phyloP scores from a whole-genome alignment of 768 basidiomycete species.

The button mushroom (Agaricus bisporus) region DNA sequence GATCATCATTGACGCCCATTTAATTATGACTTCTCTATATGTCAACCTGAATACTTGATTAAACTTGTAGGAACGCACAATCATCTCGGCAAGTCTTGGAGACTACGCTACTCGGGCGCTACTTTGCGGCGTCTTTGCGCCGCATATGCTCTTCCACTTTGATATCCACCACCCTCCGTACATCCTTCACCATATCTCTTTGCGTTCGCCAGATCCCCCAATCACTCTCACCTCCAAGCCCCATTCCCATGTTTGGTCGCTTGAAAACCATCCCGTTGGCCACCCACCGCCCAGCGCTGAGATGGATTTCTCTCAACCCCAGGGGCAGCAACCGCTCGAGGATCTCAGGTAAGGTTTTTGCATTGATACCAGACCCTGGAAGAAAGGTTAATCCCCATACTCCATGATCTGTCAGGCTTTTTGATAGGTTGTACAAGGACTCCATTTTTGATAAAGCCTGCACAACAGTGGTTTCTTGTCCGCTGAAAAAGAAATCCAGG shows the following conservation, averaged over 20 bases:
- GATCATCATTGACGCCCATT: background rate
- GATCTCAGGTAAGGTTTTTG: constrained; percentile 42
- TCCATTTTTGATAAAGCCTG: constrained; percentile 36
- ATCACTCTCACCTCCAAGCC: constrained; percentile 42
- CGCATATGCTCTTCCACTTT: constrained; percentile 20
- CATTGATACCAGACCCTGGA: constrained; percentile 73
- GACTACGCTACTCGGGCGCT: background rate
- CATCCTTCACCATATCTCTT: constrained; percentile 41
- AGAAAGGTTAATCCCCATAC: constrained; percentile 46
- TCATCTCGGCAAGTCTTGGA: background rate
- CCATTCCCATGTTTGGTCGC: constrained; percentile 65
- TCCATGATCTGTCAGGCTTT: constrained; percentile 29
- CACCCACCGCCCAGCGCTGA: constrained; percentile 67
- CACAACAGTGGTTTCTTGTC: constrained; percentile 39
- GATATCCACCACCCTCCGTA: constrained; percentile 42
- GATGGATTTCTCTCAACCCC: constrained; percentile 63
- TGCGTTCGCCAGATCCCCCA: constrained; percentile 70
- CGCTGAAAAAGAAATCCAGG: constrained; percentile 30
- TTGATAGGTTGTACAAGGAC: constrained; percentile 30
- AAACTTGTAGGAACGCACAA: background rate
- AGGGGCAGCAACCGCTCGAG: constrained; percentile 45
- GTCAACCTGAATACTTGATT: background rate
- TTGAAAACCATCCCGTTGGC: constrained; percentile 46
- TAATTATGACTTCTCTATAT: background rate
- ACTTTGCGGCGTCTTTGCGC: background rate